These are phyloP conservation scores for Penicillium sumatraense DNA, from an alignment of 2,329 filamentous ascomycete species.

Conservation along the genomic window DNA sequence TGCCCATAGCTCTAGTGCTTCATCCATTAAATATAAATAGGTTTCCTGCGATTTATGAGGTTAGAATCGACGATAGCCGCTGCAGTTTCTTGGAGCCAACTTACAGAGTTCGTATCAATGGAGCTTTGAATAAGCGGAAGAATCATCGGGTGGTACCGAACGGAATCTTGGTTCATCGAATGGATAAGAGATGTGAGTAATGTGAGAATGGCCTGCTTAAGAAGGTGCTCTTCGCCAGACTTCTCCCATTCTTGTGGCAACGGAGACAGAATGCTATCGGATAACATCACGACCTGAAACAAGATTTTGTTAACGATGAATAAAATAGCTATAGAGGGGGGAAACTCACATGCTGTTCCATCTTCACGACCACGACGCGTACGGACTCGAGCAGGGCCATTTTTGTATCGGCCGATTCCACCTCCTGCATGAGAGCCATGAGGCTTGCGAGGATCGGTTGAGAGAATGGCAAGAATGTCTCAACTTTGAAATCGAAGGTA, in stretches of 20 bases:
- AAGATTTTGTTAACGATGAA: constrained; percentile 2
- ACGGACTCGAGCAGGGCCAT: constrained; percentile 88
- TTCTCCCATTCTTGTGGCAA: constrained; percentile 84
- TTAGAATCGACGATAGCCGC: background rate
- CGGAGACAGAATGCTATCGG: constrained; percentile 79
- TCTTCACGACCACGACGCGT: constrained; percentile 75
- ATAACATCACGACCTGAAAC: constrained; percentile 63
- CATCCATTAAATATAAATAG: constrained; percentile 84
- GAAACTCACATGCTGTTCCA: constrained; percentile 69
- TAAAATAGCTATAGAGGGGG: background rate
- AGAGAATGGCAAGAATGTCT: constrained; percentile 77
- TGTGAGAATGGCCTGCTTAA: constrained; percentile 90
- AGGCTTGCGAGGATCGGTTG: constrained; percentile 73
- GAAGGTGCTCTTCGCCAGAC: constrained; percentile 83
- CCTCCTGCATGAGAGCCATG: constrained; percentile 77
- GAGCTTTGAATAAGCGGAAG: constrained; percentile 82
- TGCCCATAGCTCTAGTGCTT: constrained; percentile 87
- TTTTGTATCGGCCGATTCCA: constrained; percentile 85
- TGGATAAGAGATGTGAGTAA: constrained; percentile 84
- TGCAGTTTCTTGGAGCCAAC: constrained; percentile 14
- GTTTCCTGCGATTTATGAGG: constrained; percentile 51
- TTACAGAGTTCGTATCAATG: constrained; percentile 73
- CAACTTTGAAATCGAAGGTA: constrained; percentile 78
- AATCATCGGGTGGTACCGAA: constrained; percentile 77
- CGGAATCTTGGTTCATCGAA: constrained; percentile 78